Evolutionary conservation across 2,329 filamentous ascomycete genomes (phyloP).

Genomic region (Aspergillus nomiae): DNA sequence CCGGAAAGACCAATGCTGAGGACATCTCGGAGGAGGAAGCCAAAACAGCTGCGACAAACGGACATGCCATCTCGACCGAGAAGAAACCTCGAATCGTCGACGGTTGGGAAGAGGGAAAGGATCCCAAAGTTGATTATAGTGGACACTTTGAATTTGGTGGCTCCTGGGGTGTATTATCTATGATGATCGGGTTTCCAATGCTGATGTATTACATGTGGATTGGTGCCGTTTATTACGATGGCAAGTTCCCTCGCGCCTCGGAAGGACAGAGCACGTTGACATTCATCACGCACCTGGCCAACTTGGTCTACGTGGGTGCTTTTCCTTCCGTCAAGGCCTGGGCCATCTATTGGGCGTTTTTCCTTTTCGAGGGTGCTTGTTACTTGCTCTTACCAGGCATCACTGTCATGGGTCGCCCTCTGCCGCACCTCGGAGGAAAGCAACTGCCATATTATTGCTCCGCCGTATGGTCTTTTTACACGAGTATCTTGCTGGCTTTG

Average conservation of each 20-base stretch:
- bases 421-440: slow-evolving; percentile 78
- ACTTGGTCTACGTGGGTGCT: slow-evolving; percentile 78
- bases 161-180: slow-evolving; percentile 71
- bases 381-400: slow-evolving; percentile 89
- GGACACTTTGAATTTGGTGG: slow-evolving; percentile 82
- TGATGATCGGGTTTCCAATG: slow-evolving; percentile 92
- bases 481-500: slow-evolving; percentile 72
- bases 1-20: slow-evolving; percentile 31
- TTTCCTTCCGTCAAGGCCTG: slow-evolving; percentile 83
- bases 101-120: slow-evolving; percentile 44
- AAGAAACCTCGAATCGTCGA: slow-evolving; percentile 39
- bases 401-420: slow-evolving; percentile 82
- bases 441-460: slow-evolving; percentile 95
- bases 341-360: slow-evolving; percentile 93
- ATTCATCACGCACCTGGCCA: slow-evolving; percentile 70
- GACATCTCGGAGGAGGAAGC: slow-evolving; percentile 25
- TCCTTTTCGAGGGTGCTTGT: slow-evolving; percentile 77
- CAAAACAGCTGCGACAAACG: slow-evolving; percentile 22
- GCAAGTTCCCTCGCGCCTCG: slow-evolving; percentile 70
- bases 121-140: slow-evolving; percentile 49
- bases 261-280: slow-evolving; percentile 68
- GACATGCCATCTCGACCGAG: slow-evolving; percentile 20
- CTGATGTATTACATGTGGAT: slow-evolving; percentile 99
- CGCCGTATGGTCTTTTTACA: slow-evolving; percentile 82
- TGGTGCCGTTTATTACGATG: slow-evolving; percentile 88